phyloP scores from a whole-genome alignment of 441 rosid species.

The Arabidopsis hybrid region DNA sequence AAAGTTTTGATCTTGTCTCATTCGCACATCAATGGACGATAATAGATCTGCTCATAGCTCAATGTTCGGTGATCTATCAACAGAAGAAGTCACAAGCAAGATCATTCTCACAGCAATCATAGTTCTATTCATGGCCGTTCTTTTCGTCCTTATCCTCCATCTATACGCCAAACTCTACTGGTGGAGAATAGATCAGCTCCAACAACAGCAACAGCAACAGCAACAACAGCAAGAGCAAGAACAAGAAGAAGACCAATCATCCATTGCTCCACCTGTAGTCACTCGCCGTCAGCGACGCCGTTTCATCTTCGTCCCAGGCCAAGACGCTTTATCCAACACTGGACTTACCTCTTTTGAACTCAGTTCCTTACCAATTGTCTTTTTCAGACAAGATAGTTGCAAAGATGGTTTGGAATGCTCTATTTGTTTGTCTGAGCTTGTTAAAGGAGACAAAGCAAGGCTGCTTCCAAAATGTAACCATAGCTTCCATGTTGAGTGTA shows the following conservation, averaged over 20 bases:
- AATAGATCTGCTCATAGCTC: slow-evolving; percentile 46
- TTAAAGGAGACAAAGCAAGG: slow-evolving; percentile 64
- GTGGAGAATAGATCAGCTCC: slow-evolving; percentile 70
- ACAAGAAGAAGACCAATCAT: slow-evolving; percentile 21
- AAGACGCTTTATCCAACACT: slow-evolving; percentile 46
- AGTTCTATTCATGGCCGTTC: slow-evolving; percentile 55
- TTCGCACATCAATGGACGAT: slow-evolving; percentile 46
- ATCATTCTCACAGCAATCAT: slow-evolving; percentile 61
- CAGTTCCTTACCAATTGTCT: slow-evolving; percentile 55
- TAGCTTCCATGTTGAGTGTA: slow-evolving; percentile 73
- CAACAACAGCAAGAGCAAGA: slow-evolving; percentile 18
- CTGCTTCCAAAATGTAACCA: slow-evolving; percentile 59
- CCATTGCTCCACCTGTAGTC: slow-evolving; percentile 31
- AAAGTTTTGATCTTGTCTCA: slow-evolving; percentile 19
- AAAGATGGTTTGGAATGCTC: slow-evolving; percentile 78
- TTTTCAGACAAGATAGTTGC: slow-evolving; percentile 55
- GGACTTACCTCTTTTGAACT: slow-evolving; percentile 63
- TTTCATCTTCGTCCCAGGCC: slow-evolving; percentile 63
- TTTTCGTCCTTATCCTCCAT: slow-evolving; percentile 62
- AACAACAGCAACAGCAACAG: slow-evolving; percentile 33
- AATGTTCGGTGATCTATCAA: slow-evolving; percentile 45
- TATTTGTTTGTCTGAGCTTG: slow-evolving; percentile 68
- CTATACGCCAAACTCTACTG: slow-evolving; percentile 77
- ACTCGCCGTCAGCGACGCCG: slow-evolving; percentile 55
- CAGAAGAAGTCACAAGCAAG: slow-evolving; percentile 62